Evolutionary conservation across 2,329 filamentous ascomycete genomes (phyloP).

Genomic region (Corinectria fuckeliana): DNA sequence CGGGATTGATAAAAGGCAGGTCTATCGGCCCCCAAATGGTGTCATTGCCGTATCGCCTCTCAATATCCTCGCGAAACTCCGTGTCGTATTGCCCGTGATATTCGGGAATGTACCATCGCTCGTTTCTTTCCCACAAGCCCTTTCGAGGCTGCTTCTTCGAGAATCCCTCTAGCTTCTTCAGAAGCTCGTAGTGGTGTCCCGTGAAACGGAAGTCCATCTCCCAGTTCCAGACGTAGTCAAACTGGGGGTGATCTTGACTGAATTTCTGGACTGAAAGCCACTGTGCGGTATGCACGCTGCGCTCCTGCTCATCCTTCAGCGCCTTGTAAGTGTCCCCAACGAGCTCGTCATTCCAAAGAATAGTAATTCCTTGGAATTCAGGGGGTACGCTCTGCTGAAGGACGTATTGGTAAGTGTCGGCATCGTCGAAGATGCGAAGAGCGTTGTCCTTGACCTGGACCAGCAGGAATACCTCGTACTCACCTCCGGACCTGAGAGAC

Average conservation of each 20-base stretch:
- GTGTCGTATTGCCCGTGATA: slow-evolving; percentile 70
- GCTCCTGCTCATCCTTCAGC: slow-evolving; percentile 66
- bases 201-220: slow-evolving; percentile 83
- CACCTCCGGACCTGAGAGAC: slow-evolving; percentile 75
- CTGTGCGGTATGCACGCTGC: slow-evolving; percentile 65
- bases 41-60: slow-evolving; percentile 55
- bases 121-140: slow-evolving; percentile 75
- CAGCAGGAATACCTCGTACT: slow-evolving; percentile 81
- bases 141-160: slow-evolving; percentile 72
- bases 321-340: slow-evolving; percentile 80
- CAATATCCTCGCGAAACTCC: slow-evolving; percentile 71
- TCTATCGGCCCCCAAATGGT: slow-evolving; percentile 72
- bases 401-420: slow-evolving; percentile 63
- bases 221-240: slow-evolving; percentile 87
- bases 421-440: slow-evolving; percentile 64
- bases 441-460: slow-evolving; percentile 76
- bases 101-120: slow-evolving; percentile 75
- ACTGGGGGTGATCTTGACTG: slow-evolving; percentile 76
- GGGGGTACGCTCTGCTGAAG: slow-evolving; percentile 68
- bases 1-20: slow-evolving; percentile 65
- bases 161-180: slow-evolving; percentile 69
- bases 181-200: slow-evolving; percentile 82
- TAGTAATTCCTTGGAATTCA: slow-evolving; percentile 73
- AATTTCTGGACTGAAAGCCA: slow-evolving; percentile 80
- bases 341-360: slow-evolving; percentile 77